phyloP scores from a whole-genome alignment of 1,284 basidiomycete genomes.

The Boletus holoroseus region DNA sequence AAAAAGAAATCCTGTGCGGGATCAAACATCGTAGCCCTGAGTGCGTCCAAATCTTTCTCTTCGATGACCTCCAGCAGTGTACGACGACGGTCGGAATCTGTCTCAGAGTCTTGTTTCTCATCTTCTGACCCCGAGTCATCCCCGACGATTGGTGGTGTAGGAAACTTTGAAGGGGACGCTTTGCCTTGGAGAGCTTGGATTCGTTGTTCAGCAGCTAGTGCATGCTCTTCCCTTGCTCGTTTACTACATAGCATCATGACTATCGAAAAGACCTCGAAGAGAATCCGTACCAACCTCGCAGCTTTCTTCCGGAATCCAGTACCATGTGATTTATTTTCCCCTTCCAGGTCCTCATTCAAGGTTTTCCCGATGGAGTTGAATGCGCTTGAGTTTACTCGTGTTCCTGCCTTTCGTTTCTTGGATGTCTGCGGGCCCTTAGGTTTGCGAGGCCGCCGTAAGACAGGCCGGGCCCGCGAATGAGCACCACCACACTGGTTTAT shows the following conservation, averaged over 20 bases:
- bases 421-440: slow-evolving; percentile 55
- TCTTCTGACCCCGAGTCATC: slow-evolving; percentile 16
- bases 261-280: background rate
- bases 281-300: slow-evolving; percentile 44
- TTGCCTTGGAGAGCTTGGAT: slow-evolving; percentile 39
- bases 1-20: slow-evolving; percentile 21
- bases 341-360: slow-evolving; percentile 43
- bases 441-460: slow-evolving; percentile 41
- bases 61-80: slow-evolving; percentile 21
- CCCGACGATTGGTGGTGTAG: background rate
- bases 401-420: slow-evolving; percentile 65
- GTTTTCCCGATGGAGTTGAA: slow-evolving; percentile 55
- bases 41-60: slow-evolving; percentile 25
- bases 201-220: slow-evolving; percentile 63
- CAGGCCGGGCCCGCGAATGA: slow-evolving; percentile 53
- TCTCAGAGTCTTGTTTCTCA: slow-evolving; percentile 13
- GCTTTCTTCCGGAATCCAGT: slow-evolving; percentile 66
- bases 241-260: slow-evolving; percentile 45
- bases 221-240: slow-evolving; percentile 68
- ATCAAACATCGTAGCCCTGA: slow-evolving; percentile 19
- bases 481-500: slow-evolving; percentile 70
- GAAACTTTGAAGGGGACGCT: slow-evolving; percentile 6
- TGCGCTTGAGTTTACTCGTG: slow-evolving; percentile 53
- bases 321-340: slow-evolving; percentile 43
- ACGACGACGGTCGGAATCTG: slow-evolving; percentile 23